Conservation (phyloP, 257 asterid species). For the Fraxinus anomala region DNA sequence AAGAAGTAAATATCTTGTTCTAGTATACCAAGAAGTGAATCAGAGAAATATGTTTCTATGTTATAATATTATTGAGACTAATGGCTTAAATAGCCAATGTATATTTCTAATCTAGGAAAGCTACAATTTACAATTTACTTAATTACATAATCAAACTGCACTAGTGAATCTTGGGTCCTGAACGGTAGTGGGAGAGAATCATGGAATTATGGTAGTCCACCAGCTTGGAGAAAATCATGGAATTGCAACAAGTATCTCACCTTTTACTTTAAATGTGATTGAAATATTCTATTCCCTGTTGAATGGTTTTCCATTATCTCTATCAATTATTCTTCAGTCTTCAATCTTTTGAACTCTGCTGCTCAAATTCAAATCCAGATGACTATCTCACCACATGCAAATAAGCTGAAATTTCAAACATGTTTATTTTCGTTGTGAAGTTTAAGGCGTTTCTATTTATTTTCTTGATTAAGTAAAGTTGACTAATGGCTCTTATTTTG, state of each 20-base stretch:
- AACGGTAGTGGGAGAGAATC: too few species aligned
- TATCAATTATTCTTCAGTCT: not conserved
- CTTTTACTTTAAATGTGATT: not conserved
- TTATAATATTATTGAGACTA: too few species aligned
- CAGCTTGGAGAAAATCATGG: too few species aligned
- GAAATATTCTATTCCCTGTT: not conserved
- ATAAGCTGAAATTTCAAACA: not conserved
- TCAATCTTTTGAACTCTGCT: not conserved
- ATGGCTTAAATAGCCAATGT: too few species aligned
- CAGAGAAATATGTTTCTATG: too few species aligned
- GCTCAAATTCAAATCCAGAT: conserved; percentile 1
- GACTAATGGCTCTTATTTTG: not conserved
- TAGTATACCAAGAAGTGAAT: too few species aligned
- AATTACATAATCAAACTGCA: too few species aligned
- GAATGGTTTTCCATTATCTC: not conserved
- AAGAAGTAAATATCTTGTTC: too few species aligned
- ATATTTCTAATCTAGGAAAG: too few species aligned
- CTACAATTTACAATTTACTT: too few species aligned
- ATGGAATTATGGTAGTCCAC: too few species aligned
- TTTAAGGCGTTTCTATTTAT: not conserved
- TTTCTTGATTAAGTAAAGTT: not conserved
- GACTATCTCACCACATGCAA: not conserved
- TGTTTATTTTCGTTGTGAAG: not conserved
- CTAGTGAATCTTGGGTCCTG: too few species aligned
- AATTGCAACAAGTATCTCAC: not conserved